phyloP scores from a whole-genome alignment of 176 grass and related monocot genomes.

The Hordeum marinum region DNA sequence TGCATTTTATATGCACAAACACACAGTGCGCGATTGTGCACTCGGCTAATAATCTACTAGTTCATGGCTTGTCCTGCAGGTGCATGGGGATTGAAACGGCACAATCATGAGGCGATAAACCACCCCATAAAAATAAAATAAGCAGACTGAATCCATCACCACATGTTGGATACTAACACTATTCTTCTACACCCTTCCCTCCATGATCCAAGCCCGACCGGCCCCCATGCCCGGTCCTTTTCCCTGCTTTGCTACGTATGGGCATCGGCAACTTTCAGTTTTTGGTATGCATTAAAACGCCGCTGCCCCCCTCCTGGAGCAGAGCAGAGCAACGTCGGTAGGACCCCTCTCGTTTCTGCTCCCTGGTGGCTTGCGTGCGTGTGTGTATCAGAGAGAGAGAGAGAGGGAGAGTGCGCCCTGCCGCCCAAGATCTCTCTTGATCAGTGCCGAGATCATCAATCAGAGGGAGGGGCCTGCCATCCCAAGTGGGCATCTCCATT shows the following conservation, averaged over 20 bases:
- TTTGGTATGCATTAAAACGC: constrained; percentile 23
- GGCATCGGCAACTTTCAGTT: constrained; percentile 29
- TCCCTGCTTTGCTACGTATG: constrained; percentile 27
- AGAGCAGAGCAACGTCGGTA: not conserved
- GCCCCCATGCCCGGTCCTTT: constrained; percentile 47
- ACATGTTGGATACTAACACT: constrained; percentile 22
- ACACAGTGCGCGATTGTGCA: not conserved
- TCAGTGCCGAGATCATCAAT: constrained; percentile 38
- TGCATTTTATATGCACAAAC: not conserved
- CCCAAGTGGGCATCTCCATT: constrained; percentile 40
- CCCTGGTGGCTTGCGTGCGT: constrained; percentile 35
- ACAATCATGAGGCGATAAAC: too few relatives aligned
- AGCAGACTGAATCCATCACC: not conserved
- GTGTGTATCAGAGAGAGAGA: not conserved
- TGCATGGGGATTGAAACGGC: not conserved
- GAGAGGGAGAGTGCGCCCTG: constrained; percentile 10
- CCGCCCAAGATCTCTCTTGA: constrained; percentile 38
- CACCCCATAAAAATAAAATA: too few relatives aligned
- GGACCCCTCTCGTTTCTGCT: constrained; percentile 36
- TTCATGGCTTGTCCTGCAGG: constrained; percentile 16
- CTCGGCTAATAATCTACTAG: not conserved
- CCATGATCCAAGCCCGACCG: constrained; percentile 24
- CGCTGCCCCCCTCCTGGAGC: not conserved
- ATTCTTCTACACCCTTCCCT: constrained; percentile 16
- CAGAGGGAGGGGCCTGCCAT: constrained; percentile 27